phyloP scores from a whole-genome alignment of 768 basidiomycete genomes.

The Hortiboletus campestris region DNA sequence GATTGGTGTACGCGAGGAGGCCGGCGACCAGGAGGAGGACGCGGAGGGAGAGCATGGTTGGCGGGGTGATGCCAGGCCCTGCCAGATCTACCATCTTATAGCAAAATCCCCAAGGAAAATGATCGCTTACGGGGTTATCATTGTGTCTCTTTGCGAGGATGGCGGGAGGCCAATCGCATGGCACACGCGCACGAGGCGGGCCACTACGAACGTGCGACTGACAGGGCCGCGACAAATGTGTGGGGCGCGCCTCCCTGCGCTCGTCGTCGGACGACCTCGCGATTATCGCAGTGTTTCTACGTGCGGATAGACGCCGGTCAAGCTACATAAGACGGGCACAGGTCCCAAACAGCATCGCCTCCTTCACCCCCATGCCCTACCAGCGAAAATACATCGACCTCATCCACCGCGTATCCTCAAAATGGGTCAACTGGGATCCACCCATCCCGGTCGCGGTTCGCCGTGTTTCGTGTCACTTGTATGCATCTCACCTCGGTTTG shows the following conservation, averaged over 20 bases:
- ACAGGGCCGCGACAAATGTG: no score
- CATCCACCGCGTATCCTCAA: conserved; percentile 29
- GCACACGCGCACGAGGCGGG: background rate
- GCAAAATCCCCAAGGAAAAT: background rate
- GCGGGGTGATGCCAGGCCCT: background rate
- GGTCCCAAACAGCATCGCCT: no score
- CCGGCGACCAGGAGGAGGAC: conserved; percentile 20
- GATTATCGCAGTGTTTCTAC: no score
- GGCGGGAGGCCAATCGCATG: background rate
- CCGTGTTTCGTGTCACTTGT: background rate
- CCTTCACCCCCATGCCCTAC: no score
- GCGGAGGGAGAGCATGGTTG: conserved; percentile 16
- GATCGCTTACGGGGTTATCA: no score
- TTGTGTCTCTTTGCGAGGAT: no score
- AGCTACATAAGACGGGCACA: no score
- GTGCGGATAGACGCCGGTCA: no score
- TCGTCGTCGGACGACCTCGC: no score
- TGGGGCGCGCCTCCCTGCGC: no score
- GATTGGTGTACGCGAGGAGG: conserved; percentile 18
- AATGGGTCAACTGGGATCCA: conserved; percentile 41
- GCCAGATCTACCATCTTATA: conserved; percentile 12
- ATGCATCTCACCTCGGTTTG: no score
- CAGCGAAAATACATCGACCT: conserved; percentile 37
- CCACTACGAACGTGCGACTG: background rate
- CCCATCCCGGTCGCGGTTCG: conserved; percentile 32